Base-by-base conservation (phyloP, 371 early-diverging fungal species). In the Nosema muscidifuracis region DNA sequence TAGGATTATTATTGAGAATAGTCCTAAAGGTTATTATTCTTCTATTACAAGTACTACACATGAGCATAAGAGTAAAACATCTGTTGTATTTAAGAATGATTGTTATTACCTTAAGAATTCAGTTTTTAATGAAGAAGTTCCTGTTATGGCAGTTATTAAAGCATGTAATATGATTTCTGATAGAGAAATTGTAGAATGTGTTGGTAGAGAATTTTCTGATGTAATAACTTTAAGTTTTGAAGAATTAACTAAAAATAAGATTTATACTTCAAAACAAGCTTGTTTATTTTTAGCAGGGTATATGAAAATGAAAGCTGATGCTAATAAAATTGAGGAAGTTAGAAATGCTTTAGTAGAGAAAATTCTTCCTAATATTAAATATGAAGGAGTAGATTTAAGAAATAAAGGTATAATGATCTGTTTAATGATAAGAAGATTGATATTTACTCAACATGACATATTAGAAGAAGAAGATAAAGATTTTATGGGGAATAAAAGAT, bases 401-500 rank as follows among this genome's bases (percentile, higher is more conserved):
- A 83, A 89, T 65, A 99, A 97, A 82, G 91, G 89, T 71, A 88
- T 96, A 34, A 95, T 92, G 75, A 86, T 97, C 24, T 91, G 93
- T 28, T 84, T 94, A 66, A 99, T 98, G 99, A 89, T 91, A n/a
- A 88, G 97, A 50, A 88, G 94, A 76, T 91, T 93, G 2, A 83
- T 96, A 53, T 87, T 90, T 78, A 92, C 94, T 24, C 43, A 75
- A 36, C 87, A 89, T 78, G 88, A 89, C 61, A 88, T 87, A 36
- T 87, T 88, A 9, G 82, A 88, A 71, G 88, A 91, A 4, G 98
- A 98, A 81, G 98, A 99, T 83, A 90, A 94, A 77, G 99, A 99
- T 86, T 99, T 94, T 84, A 88, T 98, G 36, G 99, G 99, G 77
- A 99, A 99, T 87, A 99, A 99, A 84, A 89, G 99, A 81, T 85